Conservation (phyloP, 805 yeast genomes). For the Candida fluviatilis region DNA sequence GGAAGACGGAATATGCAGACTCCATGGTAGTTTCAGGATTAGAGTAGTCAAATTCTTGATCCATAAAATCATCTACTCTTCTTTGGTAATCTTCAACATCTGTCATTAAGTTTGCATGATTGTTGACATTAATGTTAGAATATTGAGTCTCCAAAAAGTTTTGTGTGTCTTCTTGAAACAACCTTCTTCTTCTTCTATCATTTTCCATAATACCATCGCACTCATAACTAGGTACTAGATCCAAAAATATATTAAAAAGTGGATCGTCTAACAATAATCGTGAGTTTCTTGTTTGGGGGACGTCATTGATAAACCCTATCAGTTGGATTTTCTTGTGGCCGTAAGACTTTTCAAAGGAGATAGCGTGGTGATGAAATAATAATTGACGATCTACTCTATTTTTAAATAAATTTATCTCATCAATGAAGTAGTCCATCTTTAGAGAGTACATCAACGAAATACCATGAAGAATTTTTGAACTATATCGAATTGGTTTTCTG, state of each 20-base stretch:
- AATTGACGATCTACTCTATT: slow-evolving; percentile 4
- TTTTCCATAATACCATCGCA: slow-evolving; percentile 5
- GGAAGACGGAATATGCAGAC: slow-evolving; percentile 1
- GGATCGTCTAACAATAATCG: slow-evolving; percentile 18
- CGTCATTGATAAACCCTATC: slow-evolving; percentile 2
- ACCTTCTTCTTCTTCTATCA: slow-evolving; percentile 12
- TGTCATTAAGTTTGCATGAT: background rate
- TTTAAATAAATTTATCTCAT: slow-evolving; percentile 18
- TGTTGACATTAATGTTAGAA: background rate
- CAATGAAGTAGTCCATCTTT: slow-evolving; percentile 44
- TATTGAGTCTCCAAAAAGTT: slow-evolving; percentile 9
- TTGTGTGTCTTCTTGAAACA: too few relatives aligned
- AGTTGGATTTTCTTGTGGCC: too few relatives aligned
- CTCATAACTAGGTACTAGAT: slow-evolving; percentile 15
- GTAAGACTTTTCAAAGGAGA: too few relatives aligned
- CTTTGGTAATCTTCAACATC: background rate
- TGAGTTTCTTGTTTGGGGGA: background rate
- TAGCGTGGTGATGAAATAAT: background rate
- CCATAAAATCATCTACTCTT: slow-evolving; percentile 4
- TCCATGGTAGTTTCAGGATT: background rate
- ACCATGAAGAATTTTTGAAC: slow-evolving; percentile 46
- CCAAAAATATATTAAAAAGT: slow-evolving; percentile 19
- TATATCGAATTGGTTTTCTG: slow-evolving; percentile 20
- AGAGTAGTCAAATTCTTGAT: slow-evolving; percentile 1
- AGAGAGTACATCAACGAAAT: slow-evolving; percentile 44